phyloP scores from a whole-genome alignment of 345 rosid genomes.

The Brassica rapa region DNA sequence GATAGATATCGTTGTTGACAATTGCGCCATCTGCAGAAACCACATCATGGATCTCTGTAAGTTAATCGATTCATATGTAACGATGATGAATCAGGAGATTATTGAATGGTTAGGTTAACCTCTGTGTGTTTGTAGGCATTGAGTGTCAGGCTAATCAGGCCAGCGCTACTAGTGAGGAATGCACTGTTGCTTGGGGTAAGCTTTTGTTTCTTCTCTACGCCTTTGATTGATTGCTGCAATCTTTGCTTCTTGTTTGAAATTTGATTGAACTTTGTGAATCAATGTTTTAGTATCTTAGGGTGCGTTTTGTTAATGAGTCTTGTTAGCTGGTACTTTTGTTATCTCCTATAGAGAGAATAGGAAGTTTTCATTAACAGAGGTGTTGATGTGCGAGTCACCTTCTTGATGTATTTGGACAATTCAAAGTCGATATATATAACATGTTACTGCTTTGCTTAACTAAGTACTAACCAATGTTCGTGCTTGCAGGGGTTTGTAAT shows the following conservation, averaged over 20 bases:
- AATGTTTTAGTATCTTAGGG: neutral
- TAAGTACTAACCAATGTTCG: conserved; percentile 8
- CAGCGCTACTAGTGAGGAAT: conserved; percentile 91
- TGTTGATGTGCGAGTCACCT: neutral
- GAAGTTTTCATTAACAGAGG: neutral
- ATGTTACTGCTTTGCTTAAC: neutral
- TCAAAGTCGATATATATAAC: neutral
- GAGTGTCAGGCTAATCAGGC: conserved; percentile 98
- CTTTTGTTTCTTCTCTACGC: neutral
- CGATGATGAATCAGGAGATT: neutral
- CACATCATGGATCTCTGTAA: conserved; percentile 97
- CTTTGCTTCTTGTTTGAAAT: neutral
- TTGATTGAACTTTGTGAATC: neutral
- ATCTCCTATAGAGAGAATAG: neutral
- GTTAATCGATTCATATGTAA: conserved; percentile 23
- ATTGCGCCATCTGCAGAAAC: conserved; percentile 93
- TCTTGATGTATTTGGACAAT: neutral
- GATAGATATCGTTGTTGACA: conserved; percentile 90
- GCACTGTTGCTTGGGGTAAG: conserved; percentile 99
- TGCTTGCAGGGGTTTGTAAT: conserved; percentile 74
- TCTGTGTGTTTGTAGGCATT: conserved; percentile 56
- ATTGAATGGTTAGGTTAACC: neutral
- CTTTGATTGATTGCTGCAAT: conserved; percentile 3
- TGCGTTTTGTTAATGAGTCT: neutral
- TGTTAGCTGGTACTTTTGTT: conserved; percentile 8